Conservation (phyloP, 2,329 filamentous ascomycete species). For the Exophiala xenobiotica region DNA sequence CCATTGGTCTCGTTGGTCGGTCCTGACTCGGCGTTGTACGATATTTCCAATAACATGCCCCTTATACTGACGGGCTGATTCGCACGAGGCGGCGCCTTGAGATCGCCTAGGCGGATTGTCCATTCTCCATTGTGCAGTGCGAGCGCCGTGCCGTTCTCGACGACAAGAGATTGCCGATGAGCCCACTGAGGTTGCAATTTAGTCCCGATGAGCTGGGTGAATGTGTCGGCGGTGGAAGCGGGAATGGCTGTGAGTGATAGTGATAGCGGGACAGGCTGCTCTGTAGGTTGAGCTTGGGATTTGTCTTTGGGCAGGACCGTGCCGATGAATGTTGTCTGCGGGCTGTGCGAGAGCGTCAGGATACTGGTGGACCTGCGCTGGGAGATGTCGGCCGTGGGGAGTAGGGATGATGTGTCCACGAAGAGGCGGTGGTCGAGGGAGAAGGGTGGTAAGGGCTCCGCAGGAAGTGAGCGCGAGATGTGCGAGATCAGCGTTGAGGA, state of each 20-base stretch:
- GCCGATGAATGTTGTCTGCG: constrained; percentile 23
- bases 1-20: neutral
- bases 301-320: constrained; percentile 15
- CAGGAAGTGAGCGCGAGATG: constrained; percentile 26
- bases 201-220: constrained; percentile 26
- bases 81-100: constrained; percentile 21
- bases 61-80: constrained; percentile 22
- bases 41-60: constrained; percentile 26
- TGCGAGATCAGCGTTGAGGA: constrained; percentile 25
- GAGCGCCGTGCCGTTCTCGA: constrained; percentile 27
- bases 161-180: constrained; percentile 24
- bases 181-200: constrained; percentile 31
- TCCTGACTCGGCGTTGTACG: constrained; percentile 7
- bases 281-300: constrained; percentile 1
- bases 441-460: constrained; percentile 26
- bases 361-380: constrained; percentile 25
- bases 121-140: constrained; percentile 20
- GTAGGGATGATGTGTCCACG: constrained; percentile 29
- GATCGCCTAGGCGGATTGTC: constrained; percentile 28
- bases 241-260: constrained; percentile 26
- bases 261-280: no score
- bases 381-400: constrained; percentile 23
- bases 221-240: constrained; percentile 19
- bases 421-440: constrained; percentile 29
- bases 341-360: constrained; percentile 26